These are phyloP conservation scores for Sporisorium scitamineum DNA, from an alignment of 1,284 basidiomycete species.

Conservation along the genomic window DNA sequence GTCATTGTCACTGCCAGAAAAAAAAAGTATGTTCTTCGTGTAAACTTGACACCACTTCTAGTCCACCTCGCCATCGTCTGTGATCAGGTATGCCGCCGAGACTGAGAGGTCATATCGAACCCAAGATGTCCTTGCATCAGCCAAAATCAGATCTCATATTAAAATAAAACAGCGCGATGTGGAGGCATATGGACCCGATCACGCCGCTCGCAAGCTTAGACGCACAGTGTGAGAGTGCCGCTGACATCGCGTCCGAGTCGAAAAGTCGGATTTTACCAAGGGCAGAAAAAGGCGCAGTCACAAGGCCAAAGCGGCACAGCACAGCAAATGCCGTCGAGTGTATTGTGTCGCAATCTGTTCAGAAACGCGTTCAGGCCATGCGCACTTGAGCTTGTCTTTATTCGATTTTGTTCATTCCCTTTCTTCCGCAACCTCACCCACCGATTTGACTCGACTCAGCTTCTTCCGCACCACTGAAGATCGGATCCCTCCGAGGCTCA, in stretches of 20 bases:
- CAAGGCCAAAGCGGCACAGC: neutral
- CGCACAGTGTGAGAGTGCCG: neutral
- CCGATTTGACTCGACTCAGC: conserved; percentile 19
- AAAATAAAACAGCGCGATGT: neutral
- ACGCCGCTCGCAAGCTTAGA: conserved; percentile 3
- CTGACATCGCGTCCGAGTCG: conserved; percentile 1
- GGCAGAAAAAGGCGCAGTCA: conserved; percentile 1
- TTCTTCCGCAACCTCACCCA: conserved; percentile 7
- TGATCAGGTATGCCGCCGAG: neutral
- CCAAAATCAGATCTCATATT: neutral
- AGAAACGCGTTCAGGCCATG: conserved; percentile 27
- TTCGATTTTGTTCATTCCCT: neutral
- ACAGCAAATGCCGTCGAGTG: neutral
- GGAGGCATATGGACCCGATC: conserved; percentile 17
- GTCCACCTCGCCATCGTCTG: neutral
- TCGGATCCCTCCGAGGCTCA: neutral
- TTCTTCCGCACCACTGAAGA: neutral
- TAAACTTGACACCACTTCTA: conserved; percentile 33
- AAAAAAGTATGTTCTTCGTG: conserved; percentile 6
- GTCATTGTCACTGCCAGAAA: neutral
- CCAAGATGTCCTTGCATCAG: neutral
- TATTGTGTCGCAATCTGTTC: neutral
- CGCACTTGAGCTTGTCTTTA: neutral
- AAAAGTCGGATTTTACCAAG: neutral
- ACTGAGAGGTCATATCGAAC: neutral